Evolutionary conservation across 2,329 filamentous ascomycete species (phyloP), one percentile per base, ranked within the genome.

Genomic region (Biscogniauxia sp.): DNA sequence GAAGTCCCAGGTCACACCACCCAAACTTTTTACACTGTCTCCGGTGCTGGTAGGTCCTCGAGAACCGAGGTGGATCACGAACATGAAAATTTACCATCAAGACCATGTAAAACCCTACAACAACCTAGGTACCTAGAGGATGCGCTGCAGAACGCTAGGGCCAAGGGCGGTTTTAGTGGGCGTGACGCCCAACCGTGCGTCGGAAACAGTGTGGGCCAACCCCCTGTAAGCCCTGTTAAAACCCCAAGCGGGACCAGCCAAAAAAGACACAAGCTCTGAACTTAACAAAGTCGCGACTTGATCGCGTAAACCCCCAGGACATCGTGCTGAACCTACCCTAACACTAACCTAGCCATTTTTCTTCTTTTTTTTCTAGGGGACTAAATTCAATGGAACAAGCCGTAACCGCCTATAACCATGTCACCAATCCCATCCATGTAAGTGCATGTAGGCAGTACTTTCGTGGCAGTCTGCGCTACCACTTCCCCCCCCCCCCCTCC

Each of bases 211-310:
- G 37, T n/a, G 37, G 37, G 37, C 15, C 37, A 45, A 45, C 37
- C 37, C 37, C 37, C 37, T 45, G 37, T 45, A 17, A 45, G 15
- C 37, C 37, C 37, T 45, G 37, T 17, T 45, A 45, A 17, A 17
- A 15, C 37, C 37, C 11, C 37, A 45, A 45, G 37, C 37, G 37
- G 50, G 50, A 51, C 50, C 50, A 20, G 19, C n/a, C 19, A 51
- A 32, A 32, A 32, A 25, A 51, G 19, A 20, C 50, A 20, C 50
- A 25, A 25, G 15, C 50, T 51, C 19, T 51, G 15, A 51, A 51
- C 50, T 25, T 19, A 13, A 51, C 19, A 20, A 28, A 55, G 54
- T 49, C 54, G 54, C 54, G 54, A 55, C 54, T 55, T 49, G 54
- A 55, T 41, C 54, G 54, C 54, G 54, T 55, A 55, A 50, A 55